Conservation (phyloP, 257 asterid genomes). For the Petrea volubilis region DNA sequence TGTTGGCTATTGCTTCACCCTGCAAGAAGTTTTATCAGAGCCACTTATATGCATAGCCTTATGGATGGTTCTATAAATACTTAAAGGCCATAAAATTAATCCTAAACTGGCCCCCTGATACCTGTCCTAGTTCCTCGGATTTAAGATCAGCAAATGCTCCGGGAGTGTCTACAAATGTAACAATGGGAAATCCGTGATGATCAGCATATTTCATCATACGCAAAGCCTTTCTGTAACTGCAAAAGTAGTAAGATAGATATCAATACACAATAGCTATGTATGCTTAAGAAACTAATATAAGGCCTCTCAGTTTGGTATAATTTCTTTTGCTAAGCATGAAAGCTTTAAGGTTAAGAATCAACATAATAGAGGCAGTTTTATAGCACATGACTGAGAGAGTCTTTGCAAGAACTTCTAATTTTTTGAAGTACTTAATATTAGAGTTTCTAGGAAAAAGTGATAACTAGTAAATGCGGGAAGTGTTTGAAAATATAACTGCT, state of each 20-base stretch:
- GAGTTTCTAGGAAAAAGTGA: too few relatives aligned
- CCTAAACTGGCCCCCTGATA: neutral
- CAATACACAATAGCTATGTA: too few relatives aligned
- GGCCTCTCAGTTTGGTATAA: too few relatives aligned
- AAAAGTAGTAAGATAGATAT: neutral
- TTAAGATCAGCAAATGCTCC: conserved; percentile 55
- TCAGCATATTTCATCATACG: conserved; percentile 53
- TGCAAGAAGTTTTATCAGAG: conserved; percentile 20
- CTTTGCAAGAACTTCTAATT: too few relatives aligned
- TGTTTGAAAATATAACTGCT: too few relatives aligned
- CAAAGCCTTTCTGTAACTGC: conserved; percentile 50
- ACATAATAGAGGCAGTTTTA: neutral
- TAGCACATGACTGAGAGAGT: too few relatives aligned
- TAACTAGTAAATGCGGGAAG: too few relatives aligned
- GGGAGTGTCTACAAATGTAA: conserved; percentile 53
- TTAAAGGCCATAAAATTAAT: neutral
- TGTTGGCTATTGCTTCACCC: conserved; percentile 65
- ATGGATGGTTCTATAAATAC: neutral
- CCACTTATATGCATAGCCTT: neutral
- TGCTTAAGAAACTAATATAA: too few relatives aligned
- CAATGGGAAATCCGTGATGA: conserved; percentile 53
- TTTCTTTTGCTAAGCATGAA: too few relatives aligned
- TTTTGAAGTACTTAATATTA: too few relatives aligned
- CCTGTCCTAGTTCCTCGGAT: conserved; percentile 64
- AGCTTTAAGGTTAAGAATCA: too few relatives aligned